phyloP scores from a whole-genome alignment of 768 basidiomycete species.

The Calocera viscosa region DNA sequence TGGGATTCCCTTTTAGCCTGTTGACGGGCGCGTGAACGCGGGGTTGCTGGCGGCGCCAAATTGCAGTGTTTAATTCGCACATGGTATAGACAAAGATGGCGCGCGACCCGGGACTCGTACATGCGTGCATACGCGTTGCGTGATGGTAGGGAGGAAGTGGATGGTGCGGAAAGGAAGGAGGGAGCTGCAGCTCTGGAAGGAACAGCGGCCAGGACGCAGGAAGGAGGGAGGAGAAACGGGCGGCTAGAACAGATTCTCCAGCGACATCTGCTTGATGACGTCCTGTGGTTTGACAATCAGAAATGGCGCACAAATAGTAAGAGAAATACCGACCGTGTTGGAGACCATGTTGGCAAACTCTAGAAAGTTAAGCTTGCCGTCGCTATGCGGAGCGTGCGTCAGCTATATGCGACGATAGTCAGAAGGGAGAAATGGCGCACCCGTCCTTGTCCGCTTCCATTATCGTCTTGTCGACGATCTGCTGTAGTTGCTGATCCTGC shows the following conservation, averaged over 20 bases:
- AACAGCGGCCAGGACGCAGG: background rate
- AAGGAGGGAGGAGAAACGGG: background rate
- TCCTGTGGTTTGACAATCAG: slow-evolving; percentile 41
- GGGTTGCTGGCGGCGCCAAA: too few relatives aligned
- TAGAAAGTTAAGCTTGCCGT: slow-evolving; percentile 93
- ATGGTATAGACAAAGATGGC: too few relatives aligned
- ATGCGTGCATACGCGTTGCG: too few relatives aligned
- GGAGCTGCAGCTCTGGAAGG: too few relatives aligned
- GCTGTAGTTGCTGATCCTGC: slow-evolving; percentile 95
- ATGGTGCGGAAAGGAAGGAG: too few relatives aligned
- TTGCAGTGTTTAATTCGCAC: too few relatives aligned
- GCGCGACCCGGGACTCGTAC: too few relatives aligned
- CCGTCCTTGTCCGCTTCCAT: slow-evolving; percentile 99
- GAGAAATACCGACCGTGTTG: slow-evolving; percentile 57
- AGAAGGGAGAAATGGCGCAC: slow-evolving; percentile 20
- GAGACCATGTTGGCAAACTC: slow-evolving; percentile 96
- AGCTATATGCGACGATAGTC: background rate
- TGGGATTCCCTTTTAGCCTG: too few relatives aligned
- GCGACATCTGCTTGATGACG: slow-evolving; percentile 97
- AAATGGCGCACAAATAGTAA: background rate
- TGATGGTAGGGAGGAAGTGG: too few relatives aligned
- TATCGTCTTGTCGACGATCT: slow-evolving; percentile 99
- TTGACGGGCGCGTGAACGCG: too few relatives aligned
- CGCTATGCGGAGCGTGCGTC: slow-evolving; percentile 28
- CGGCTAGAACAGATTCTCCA: slow-evolving; percentile 74